A percentile compares a stretch with the other conserved stretches of the same genome.
Evolutionary conservation across 1,284 basidiomycete genomes (phyloP).

Genomic region (Waitea zeae): DNA sequence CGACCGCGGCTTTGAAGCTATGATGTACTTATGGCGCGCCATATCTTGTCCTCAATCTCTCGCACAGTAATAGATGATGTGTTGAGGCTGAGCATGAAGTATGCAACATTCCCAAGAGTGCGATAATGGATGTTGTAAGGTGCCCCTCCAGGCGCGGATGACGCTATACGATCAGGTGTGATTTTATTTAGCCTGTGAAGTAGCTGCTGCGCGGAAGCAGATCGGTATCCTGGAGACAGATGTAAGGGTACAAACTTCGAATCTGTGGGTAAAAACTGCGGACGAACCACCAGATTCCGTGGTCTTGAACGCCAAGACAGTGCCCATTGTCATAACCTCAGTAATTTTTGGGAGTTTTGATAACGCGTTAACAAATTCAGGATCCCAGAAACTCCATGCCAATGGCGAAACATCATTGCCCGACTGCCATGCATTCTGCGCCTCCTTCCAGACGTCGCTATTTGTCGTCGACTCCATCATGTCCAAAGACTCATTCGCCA

Average conservation of each 20-base stretch:
- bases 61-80: slow-evolving; percentile 35
- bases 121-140: slow-evolving; percentile 72
- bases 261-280: slow-evolving; percentile 20
- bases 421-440: slow-evolving; percentile 27
- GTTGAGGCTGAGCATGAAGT: slow-evolving; percentile 89
- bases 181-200: no score
- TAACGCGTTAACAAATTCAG: slow-evolving; percentile 46
- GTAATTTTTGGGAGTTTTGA: slow-evolving; percentile 43
- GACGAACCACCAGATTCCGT: slow-evolving; percentile 33
- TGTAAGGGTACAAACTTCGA: slow-evolving; percentile 1
- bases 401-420: slow-evolving; percentile 7
- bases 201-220: slow-evolving; percentile 47
- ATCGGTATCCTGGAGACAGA: slow-evolving; percentile 47
- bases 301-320: slow-evolving; percentile 73
- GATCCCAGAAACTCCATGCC: slow-evolving; percentile 86
- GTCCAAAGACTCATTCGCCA: slow-evolving; percentile 69
- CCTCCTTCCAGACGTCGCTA: slow-evolving; percentile 36
- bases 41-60: slow-evolving; percentile 43
- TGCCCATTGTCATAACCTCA: slow-evolving; percentile 79
- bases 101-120: slow-evolving; percentile 85
- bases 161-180: no score
- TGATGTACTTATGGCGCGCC: no score
- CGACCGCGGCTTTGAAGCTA: no score
- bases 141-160: slow-evolving; percentile 32
- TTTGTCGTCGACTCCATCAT: slow-evolving; percentile 35